Base-by-base conservation (phyloP, 306 rosid species). In the Arachis stenosperma region DNA sequence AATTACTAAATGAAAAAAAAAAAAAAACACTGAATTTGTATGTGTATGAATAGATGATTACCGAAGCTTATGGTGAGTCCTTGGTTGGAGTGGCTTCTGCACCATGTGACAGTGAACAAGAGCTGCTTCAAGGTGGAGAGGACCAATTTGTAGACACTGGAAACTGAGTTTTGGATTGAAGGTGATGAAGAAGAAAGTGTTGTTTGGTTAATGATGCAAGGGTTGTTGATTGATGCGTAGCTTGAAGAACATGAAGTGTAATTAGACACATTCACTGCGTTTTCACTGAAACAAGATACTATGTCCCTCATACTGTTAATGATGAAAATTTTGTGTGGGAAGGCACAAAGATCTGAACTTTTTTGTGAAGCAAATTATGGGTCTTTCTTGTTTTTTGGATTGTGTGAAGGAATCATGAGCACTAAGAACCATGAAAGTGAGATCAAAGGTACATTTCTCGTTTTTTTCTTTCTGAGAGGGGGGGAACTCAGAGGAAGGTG, bases 281-380 rank as follows among this genome's bases (percentile, higher is more conserved):
- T 88, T n/a, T 94, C 99, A 60, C 91, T 88, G 58, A 94, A 87
- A 74, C 99, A 94, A 10, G 99, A 86, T 42, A 88, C 81, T 8
- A 81, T 62, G 84, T 94, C 97, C 86, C 97, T 94, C 99, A 94
- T 94, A 4, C 39, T 4, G 59, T 59, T 6, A 5, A 30, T 0
- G 12, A 8, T 4, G 53, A 51, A 39, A 73, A 6, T 14, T 52
- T 2, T 61, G 52, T 2, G 33, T 8, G 7, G 29, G 57, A 8
- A 6, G 29, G 8, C 56, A 47, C 58, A 61, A 76, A 71, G 79
- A 84, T 82, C 70, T 74, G 47, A 75, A 66, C 61, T 43, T 79
- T 70, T 44, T 65, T 68, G 53, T 33, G 76, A 22, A 78, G 61
- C 17, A 15, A 48, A 13, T 51, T 0, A 61, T 12, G 81, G 77